A percentile compares a stretch with the other conserved stretches of the same genome.
Conservation (phyloP, 2,329 filamentous ascomycete species). For the Metarhizium robertsii region DNA sequence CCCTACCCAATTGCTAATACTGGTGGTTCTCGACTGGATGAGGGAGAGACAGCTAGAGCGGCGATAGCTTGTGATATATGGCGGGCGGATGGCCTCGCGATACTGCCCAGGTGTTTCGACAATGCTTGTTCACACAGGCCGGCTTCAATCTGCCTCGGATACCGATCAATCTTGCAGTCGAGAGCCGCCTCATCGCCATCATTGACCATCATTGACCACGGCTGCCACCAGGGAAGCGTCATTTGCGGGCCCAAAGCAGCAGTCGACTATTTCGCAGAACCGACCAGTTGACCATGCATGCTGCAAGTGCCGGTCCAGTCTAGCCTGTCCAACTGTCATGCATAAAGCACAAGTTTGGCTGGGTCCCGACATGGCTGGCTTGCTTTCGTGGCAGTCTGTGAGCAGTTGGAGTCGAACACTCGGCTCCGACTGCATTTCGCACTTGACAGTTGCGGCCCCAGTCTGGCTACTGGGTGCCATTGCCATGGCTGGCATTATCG, state of each 20-base stretch:
- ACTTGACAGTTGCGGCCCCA: not conserved
- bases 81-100: no score
- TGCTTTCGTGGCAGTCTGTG: slow-evolving; percentile 29
- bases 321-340: slow-evolving; percentile 12
- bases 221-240: not conserved
- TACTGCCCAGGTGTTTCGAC: no score
- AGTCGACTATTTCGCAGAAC: no score
- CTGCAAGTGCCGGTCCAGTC: slow-evolving; percentile 19
- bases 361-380: slow-evolving; percentile 17
- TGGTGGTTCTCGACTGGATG: no score
- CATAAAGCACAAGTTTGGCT: slow-evolving; percentile 11
- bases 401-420: slow-evolving; percentile 7
- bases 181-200: not conserved
- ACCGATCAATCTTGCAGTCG: not conserved
- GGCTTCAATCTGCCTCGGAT: not conserved
- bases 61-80: no score
- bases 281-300: slow-evolving; percentile 1
- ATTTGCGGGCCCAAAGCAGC: not conserved
- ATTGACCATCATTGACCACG: not conserved
- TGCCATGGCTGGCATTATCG: not conserved
- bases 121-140: not conserved
- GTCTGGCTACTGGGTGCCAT: not conserved
- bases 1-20: no score
- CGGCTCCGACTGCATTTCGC: not conserved
- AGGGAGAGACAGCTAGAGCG: no score